Base-by-base conservation (phyloP, 768 basidiomycete species). In the Boletellus emodensis region DNA sequence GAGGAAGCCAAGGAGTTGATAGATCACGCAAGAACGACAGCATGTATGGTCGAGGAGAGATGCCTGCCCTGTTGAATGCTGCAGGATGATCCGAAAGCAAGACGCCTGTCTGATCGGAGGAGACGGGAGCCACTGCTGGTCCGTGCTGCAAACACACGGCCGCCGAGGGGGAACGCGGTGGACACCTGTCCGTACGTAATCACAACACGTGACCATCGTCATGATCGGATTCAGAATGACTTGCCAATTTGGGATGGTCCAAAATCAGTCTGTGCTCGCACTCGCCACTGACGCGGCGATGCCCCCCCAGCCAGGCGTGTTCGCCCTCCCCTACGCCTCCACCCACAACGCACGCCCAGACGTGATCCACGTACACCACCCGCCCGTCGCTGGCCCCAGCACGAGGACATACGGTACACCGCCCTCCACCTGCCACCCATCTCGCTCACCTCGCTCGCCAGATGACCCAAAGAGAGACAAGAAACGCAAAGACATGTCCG, bases 241-340 rank as follows among this genome's bases (percentile, higher is more conserved):
- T 65, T 61, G 49, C 63, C 49, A 57, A 56, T 59, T 48, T 51
- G 44, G 50, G 24, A 1, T 30, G 42, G 46, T 17, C 60, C 43
- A 63, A 62, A 56, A 50, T 54, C 41, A 38, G 46, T 6, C 35
- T 40, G 20, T 8, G 24, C 40, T 18, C 36, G 35, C 24, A 36
- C 44, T 46, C 22, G 11, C 36, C 44, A 11, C 32, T 14, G 24
- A 38, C 15, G 20, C 24, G 26, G 44, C 48, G 60, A 85, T 85
- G 82, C 84, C 84, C 43, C 85, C 85, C 40, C 83, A 85, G 54
- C 82, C 79, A 56, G 85, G 85, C 46, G 71, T 86, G 54, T 87
- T 87, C 60, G 72, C 82, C 3, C 65, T 86, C 14, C 78, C 83
- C 14, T 81, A 81, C 62, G 71, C 76, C 28, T 72, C 79, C 44